A percentile compares a stretch with the other conserved stretches of the same genome.
Evolutionary conservation across 2,329 filamentous ascomycete species (phyloP).

Genomic region (Herpotrichia juniperi): DNA sequence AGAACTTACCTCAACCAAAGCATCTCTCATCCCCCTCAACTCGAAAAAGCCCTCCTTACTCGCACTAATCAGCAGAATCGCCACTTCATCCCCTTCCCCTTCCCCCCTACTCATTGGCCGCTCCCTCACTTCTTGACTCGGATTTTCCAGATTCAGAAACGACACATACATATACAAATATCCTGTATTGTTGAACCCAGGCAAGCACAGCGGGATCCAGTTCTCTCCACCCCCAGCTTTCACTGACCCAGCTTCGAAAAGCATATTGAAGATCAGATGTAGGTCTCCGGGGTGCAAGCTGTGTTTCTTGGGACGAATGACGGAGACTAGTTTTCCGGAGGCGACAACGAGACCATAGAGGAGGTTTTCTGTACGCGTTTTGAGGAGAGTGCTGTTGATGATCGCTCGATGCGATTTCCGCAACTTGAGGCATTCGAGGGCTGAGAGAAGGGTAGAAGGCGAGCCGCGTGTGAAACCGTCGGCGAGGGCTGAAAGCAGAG

Average conservation of each 20-base stretch:
- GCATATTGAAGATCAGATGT: slow-evolving; percentile 98
- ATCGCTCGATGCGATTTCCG: slow-evolving; percentile 83
- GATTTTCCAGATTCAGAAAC: slow-evolving; percentile 73
- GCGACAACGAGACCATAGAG: slow-evolving; percentile 95
- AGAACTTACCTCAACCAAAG: slow-evolving; percentile 59
- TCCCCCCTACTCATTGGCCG: slow-evolving; percentile 40
- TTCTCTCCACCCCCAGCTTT: slow-evolving; percentile 94
- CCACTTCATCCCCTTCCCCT: slow-evolving; percentile 72
- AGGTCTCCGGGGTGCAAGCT: slow-evolving; percentile 94
- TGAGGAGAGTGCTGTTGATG: slow-evolving; percentile 88
- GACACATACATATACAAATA: slow-evolving; percentile 99
- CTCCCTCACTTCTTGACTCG: slow-evolving; percentile 50
- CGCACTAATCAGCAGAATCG: slow-evolving; percentile 88
- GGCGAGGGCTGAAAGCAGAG: slow-evolving; percentile 85
- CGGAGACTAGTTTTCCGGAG: slow-evolving; percentile 89
- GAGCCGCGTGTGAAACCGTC: slow-evolving; percentile 96
- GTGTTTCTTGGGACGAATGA: slow-evolving; percentile 91
- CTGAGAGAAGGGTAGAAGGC: slow-evolving; percentile 83
- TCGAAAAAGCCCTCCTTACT: slow-evolving; percentile 94
- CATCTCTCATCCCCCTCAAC: slow-evolving; percentile 73
- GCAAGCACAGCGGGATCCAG: slow-evolving; percentile 95
- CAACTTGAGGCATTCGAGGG: slow-evolving; percentile 90
- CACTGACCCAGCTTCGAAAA: slow-evolving; percentile 92
- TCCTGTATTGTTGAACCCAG: slow-evolving; percentile 94
- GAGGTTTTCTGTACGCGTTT: slow-evolving; percentile 75